phyloP scores from a whole-genome alignment of 2,329 filamentous ascomycete species.

The Colletotrichum sp. region DNA sequence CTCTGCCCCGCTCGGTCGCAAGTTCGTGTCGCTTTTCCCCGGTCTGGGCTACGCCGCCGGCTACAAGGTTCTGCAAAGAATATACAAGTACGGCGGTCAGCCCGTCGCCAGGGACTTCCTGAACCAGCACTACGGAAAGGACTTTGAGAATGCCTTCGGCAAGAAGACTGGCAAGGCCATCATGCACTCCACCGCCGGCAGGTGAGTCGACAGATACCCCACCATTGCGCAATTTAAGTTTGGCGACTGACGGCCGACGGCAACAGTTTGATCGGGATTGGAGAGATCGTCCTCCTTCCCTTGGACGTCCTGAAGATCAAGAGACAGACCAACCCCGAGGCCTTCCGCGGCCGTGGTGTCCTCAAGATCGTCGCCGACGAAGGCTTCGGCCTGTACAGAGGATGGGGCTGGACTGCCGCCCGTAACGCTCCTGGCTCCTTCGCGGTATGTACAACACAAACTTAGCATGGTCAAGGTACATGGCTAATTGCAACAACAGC shows the following conservation, averaged over 20 bases:
- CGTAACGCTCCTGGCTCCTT: conserved; percentile 97
- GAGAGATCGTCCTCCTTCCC: conserved; percentile 93
- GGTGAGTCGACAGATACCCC: conserved; percentile 49
- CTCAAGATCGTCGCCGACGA: conserved; percentile 91
- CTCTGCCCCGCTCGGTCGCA: conserved; percentile 68
- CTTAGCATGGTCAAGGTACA: neutral
- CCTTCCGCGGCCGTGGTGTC: conserved; percentile 92
- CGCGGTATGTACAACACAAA: conserved; percentile 66
- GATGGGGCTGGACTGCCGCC: conserved; percentile 97
- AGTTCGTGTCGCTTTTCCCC: conserved; percentile 96
- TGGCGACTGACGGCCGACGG: neutral
- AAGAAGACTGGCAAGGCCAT: conserved; percentile 98
- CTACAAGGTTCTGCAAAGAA: conserved; percentile 96
- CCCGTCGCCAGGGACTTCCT: conserved; percentile 94
- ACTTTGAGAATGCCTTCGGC: conserved; percentile 90
- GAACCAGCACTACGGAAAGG: conserved; percentile 75
- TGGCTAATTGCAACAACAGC: conserved; percentile 51
- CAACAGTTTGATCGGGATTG: conserved; percentile 87
- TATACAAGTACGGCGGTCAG: conserved; percentile 99
- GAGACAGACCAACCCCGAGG: conserved; percentile 98
- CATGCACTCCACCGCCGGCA: conserved; percentile 95
- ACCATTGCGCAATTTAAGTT: neutral
- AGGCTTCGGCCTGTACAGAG: conserved; percentile 93
- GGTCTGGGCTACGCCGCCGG: conserved; percentile 96
- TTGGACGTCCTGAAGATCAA: conserved; percentile 99